Conservation (phyloP, 768 basidiomycete genomes). For the Sutorius australiensis region DNA sequence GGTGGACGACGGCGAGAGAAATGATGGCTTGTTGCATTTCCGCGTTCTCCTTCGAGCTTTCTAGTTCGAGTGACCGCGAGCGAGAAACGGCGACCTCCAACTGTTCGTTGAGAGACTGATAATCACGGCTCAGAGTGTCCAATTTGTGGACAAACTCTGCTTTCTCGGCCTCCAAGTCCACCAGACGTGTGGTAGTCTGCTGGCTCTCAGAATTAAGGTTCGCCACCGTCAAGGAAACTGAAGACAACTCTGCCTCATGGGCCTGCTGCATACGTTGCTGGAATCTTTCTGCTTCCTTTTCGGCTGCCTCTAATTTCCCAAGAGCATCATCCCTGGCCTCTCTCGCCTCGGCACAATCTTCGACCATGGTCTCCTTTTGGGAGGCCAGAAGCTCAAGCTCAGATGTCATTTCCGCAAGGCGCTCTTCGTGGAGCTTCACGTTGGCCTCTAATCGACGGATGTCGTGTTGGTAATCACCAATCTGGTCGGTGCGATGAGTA, state of each 20-base stretch:
- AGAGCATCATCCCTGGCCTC: conserved; percentile 68
- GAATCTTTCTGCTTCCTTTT: conserved; percentile 55
- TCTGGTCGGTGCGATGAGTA: conserved; percentile 63
- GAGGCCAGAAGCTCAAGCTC: conserved; percentile 65
- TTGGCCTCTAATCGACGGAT: conserved; percentile 75
- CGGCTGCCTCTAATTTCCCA: conserved; percentile 51
- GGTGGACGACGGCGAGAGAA: conserved; percentile 22
- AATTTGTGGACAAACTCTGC: conserved; percentile 13
- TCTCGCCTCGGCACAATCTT: conserved; percentile 77
- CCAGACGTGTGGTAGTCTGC: conserved; percentile 15
- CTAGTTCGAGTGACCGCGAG: conserved; percentile 10
- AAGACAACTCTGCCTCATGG: conserved; percentile 34
- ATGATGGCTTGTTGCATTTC: conserved; percentile 20
- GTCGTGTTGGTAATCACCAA: conserved; percentile 77
- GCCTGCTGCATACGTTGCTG: conserved; percentile 24
- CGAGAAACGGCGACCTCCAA: conserved; percentile 4
- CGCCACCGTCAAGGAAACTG: conserved; percentile 38
- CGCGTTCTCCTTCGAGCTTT: conserved; percentile 2
- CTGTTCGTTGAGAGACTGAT: conserved; percentile 9
- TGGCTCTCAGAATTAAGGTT: conserved; percentile 35
- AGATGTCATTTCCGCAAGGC: conserved; percentile 60
- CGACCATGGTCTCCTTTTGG: conserved; percentile 78
- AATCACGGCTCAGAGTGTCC: conserved; percentile 8
- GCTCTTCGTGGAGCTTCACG: conserved; percentile 68
- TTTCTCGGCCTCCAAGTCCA: conserved; percentile 16